A percentile compares a stretch with the other conserved stretches of the same genome.
These are phyloP conservation scores for Postia placenta DNA, from an alignment of 768 basidiomycete species.

Conservation along the genomic window DNA sequence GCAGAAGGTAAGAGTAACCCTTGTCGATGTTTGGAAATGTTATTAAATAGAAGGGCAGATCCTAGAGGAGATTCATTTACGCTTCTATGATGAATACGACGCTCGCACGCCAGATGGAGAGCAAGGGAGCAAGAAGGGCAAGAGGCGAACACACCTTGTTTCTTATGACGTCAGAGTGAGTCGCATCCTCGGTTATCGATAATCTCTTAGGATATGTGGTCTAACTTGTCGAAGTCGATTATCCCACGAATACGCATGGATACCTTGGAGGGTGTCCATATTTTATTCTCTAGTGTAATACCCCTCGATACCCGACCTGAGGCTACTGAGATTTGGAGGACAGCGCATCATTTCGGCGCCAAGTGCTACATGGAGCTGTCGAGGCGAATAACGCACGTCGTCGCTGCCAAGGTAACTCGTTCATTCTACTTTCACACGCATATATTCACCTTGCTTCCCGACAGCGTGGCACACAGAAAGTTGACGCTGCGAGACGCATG, in stretches of 20 bases:
- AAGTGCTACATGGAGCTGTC: conserved; percentile 66
- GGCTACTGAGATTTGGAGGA: conserved; percentile 76
- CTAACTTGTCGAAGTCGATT: conserved; percentile 49
- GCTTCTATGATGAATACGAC: conserved; percentile 71
- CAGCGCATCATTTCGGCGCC: conserved; percentile 87
- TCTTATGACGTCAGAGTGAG: conserved; percentile 75
- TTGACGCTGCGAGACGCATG: conserved; percentile 73
- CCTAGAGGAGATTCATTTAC: conserved; percentile 70
- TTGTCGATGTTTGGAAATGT: too few species aligned
- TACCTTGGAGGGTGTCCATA: conserved; percentile 71
- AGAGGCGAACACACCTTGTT: conserved; percentile 22
- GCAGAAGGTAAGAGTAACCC: conserved; percentile 66
- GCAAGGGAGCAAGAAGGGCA: conserved; percentile 26
- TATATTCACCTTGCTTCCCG: background rate
- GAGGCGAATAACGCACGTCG: conserved; percentile 75
- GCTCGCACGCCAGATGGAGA: conserved; percentile 23
- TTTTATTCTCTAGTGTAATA: conserved; percentile 93
- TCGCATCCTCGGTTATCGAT: conserved; percentile 7
- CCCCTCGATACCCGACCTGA: conserved; percentile 82
- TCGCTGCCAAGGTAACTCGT: conserved; percentile 71
- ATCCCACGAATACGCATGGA: conserved; percentile 75
- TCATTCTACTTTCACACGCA: conserved; percentile 6
- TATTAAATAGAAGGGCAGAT: conserved; percentile 42
- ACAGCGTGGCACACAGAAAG: conserved; percentile 88
- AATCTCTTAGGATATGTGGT: conserved; percentile 1